Evolutionary conservation across 768 basidiomycete species (phyloP), one percentile per base, ranked within the genome.

Genomic region (Austroboletus eburneus): DNA sequence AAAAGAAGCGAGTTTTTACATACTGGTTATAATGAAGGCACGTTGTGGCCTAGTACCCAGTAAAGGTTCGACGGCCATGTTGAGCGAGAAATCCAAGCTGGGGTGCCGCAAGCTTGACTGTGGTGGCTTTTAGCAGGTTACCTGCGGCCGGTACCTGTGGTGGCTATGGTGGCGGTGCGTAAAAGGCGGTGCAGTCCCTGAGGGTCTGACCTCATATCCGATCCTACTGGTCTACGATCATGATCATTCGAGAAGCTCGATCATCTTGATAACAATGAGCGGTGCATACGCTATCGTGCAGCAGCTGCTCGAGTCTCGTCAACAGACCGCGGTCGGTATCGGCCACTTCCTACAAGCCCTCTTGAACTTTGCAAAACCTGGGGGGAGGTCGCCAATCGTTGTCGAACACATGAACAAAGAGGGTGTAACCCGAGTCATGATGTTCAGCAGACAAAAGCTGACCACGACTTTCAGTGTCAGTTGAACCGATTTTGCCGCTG

Each of bases 11-110:
- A n/a, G n/a, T n/a, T n/a, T n/a, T n/a, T n/a, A 66, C 83, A 58
- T 64, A 88, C 87, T 81, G 47, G 83, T 87, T 33, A 64, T 67
- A 45, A 90, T 79, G 66, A 90, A 91, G 32, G 76, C 78, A 51
- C 73, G 72, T 58, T 91, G 89, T 20, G 88, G 79, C 49, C 77
- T 73, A 13, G 88, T 89, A 17, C 80, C 80, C 43, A 91, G 67
- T 42, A 91, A 74, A 20, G 79, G 78, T 70, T 87, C 83, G 38
- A 81, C 72, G 43, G 81, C 78, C 87, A 89, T 91, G 53, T 50
- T 65, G 38, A 36, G 57, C 36, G 25, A 40, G 40, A 24, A n/a
- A 40, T 51, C 39, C 23, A 50, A 58, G 45, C 57, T 51, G 54
- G 43, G 10, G 40, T 13, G 27, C 7, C 45, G 27, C 45, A 45